Percentiles rank a stretch among this genome's conserved stretches.
These are phyloP conservation scores for Pleurotus citrinopileatus DNA, from an alignment of 768 basidiomycete species.

Conservation along the genomic window DNA sequence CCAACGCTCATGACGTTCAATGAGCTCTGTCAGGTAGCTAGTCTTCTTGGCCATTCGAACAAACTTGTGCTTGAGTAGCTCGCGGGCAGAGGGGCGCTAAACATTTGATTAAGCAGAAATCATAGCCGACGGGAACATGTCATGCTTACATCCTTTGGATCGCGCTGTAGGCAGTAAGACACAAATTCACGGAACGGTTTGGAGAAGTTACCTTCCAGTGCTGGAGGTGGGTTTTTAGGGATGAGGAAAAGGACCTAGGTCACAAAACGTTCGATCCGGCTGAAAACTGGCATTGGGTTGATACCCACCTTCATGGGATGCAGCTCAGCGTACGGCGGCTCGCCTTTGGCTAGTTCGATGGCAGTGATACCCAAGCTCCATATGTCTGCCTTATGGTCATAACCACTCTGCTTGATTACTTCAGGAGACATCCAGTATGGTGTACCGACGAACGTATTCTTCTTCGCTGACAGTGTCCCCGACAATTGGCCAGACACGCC, in stretches of 20 bases:
- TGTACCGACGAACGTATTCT: slow-evolving; percentile 97
- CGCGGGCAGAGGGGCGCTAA: slow-evolving; percentile 91
- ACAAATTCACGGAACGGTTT: slow-evolving; percentile 95
- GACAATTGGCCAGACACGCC: slow-evolving; percentile 98
- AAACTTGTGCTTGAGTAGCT: slow-evolving; percentile 95
- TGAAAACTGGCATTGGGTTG: too few relatives aligned
- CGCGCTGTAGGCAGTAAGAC: slow-evolving; percentile 86
- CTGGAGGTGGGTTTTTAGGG: slow-evolving; percentile 95
- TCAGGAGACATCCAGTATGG: slow-evolving; percentile 99
- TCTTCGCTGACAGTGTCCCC: slow-evolving; percentile 88
- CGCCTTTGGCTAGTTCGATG: slow-evolving; percentile 95
- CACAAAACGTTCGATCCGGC: too few relatives aligned
- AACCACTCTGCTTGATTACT: slow-evolving; percentile 99
- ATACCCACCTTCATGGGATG: slow-evolving; percentile 93
- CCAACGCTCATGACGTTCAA: slow-evolving; percentile 94
- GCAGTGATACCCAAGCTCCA: slow-evolving; percentile 98
- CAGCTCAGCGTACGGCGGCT: slow-evolving; percentile 96
- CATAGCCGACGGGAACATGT: background rate
- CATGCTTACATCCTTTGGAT: slow-evolving; percentile 79
- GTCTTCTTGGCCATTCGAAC: slow-evolving; percentile 94
- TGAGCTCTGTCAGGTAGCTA: slow-evolving; percentile 90
- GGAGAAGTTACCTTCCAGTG: slow-evolving; percentile 86
- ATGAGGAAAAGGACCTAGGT: slow-evolving; percentile 94
- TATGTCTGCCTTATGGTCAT: slow-evolving; percentile 98
- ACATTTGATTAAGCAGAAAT: slow-evolving; percentile 11